These are phyloP conservation scores for Geotrichum reessii DNA, from an alignment of 1,139 yeast genomes.

Conservation along the genomic window DNA sequence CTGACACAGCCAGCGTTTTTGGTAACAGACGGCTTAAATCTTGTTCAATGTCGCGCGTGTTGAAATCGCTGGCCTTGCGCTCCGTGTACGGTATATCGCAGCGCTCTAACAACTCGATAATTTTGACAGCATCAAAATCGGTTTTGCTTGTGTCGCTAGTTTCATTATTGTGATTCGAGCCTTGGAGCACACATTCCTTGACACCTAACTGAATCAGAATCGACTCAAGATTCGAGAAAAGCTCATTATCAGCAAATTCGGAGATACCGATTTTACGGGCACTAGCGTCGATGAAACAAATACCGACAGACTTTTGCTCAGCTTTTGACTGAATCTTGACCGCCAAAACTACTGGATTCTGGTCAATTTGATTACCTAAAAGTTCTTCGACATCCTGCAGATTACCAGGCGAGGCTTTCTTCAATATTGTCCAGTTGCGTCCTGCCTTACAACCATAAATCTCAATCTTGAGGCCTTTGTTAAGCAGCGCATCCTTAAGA, in stretches of 20 bases:
- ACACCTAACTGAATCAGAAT: conserved; percentile 82
- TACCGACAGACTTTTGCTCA: conserved; percentile 59
- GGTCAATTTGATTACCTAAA: conserved; percentile 47
- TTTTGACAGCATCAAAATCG: conserved; percentile 38
- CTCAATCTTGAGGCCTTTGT: conserved; percentile 70
- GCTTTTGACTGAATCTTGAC: conserved; percentile 47
- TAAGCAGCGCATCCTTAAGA: conserved; percentile 60
- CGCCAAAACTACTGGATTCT: conserved; percentile 69
- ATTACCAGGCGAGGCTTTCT: conserved; percentile 86
- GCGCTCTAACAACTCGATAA: conserved; percentile 53
- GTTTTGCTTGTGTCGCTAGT: conserved; percentile 23
- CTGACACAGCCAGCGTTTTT: conserved; percentile 44
- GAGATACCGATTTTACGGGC: conserved; percentile 59
- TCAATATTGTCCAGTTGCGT: conserved; percentile 49
- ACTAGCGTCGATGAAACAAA: conserved; percentile 74
- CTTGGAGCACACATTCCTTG: conserved; percentile 68
- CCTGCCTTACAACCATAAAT: conserved; percentile 49
- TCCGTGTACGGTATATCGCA: conserved; percentile 70
- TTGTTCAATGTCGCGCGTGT: conserved; percentile 59
- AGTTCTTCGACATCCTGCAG: conserved; percentile 74
- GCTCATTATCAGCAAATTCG: conserved; percentile 82
- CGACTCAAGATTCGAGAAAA: conserved; percentile 80
- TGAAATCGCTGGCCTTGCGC: conserved; percentile 52
- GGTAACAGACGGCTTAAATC: conserved; percentile 64
- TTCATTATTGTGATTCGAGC: conserved; percentile 34